phyloP scores from a whole-genome alignment of 331 rosid species.

The Acacia pycnantha region DNA sequence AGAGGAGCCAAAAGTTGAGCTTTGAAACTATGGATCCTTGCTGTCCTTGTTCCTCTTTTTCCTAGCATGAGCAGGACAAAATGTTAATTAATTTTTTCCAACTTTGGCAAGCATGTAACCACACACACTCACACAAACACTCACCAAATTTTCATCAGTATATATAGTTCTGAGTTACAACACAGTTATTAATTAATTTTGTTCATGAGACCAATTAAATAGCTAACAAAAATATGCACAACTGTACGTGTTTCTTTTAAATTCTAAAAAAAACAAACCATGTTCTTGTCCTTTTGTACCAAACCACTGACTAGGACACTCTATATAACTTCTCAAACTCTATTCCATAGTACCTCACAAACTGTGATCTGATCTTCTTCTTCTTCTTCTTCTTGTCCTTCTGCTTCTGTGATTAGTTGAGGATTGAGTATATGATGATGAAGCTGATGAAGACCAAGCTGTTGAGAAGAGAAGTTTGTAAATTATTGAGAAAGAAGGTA shows the following conservation, averaged over 20 bases:
- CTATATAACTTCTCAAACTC: conserved; percentile 15
- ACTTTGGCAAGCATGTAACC: neutral
- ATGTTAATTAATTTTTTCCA: neutral
- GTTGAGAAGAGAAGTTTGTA: conserved; percentile 24
- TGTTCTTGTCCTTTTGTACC: conserved; percentile 4
- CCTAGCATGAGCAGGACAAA: conserved; percentile 3
- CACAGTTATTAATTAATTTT: neutral
- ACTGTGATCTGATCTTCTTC: conserved; percentile 10
- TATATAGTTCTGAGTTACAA: neutral
- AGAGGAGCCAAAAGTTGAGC: conserved; percentile 28
- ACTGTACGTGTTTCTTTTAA: neutral
- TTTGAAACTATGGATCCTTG: conserved; percentile 19
- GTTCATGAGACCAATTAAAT: neutral
- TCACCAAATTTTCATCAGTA: neutral
- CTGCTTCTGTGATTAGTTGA: neutral
- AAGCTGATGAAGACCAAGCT: conserved; percentile 20
- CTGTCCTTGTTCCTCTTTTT: conserved; percentile 34
- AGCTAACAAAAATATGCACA: neutral
- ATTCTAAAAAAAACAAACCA: neutral
- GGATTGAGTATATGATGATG: conserved; percentile 8
- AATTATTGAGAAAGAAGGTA: conserved; percentile 34
- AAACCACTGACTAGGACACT: neutral
- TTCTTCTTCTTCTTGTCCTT: neutral
- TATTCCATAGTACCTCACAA: neutral
- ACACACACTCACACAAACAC: neutral